Percentiles rank a stretch among this genome's conserved stretches.
Evolutionary conservation across 805 yeast genomes (phyloP).

Genomic region (Suhomyces sp.): DNA sequence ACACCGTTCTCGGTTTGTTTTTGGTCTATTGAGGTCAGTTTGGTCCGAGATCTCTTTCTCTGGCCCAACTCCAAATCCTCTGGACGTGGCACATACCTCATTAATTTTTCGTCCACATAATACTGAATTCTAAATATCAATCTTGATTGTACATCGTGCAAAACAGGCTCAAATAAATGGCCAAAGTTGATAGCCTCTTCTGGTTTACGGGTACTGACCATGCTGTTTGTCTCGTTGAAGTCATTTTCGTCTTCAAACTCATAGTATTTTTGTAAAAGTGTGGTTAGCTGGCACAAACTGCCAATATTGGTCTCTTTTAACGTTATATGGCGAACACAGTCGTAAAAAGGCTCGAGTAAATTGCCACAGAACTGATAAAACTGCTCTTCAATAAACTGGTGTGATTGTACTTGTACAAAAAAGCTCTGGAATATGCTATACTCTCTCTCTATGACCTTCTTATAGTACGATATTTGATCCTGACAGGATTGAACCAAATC

Average conservation of each 20-base stretch:
- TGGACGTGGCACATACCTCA: slow-evolving; percentile 61
- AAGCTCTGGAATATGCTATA: slow-evolving; percentile 53
- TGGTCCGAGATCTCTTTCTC: slow-evolving; percentile 9
- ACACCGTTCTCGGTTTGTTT: neutral
- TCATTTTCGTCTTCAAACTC: slow-evolving; percentile 49
- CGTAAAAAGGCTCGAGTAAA: slow-evolving; percentile 76
- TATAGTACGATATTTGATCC: slow-evolving; percentile 56
- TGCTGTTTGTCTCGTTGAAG: neutral
- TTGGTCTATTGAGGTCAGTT: neutral
- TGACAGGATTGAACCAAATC: slow-evolving; percentile 61
- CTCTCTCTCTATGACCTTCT: slow-evolving; percentile 61
- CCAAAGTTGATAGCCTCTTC: slow-evolving; percentile 45
- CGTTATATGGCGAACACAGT: slow-evolving; percentile 60
- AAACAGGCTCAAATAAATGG: slow-evolving; percentile 63
- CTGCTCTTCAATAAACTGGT: slow-evolving; percentile 17
- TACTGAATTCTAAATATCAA: slow-evolving; percentile 76
- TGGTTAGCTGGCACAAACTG: slow-evolving; percentile 70
- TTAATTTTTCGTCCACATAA: slow-evolving; percentile 65
- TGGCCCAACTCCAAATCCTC: slow-evolving; percentile 64
- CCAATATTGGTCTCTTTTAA: slow-evolving; percentile 68
- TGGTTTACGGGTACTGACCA: slow-evolving; percentile 9
- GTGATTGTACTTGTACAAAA: slow-evolving; percentile 29
- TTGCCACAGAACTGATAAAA: slow-evolving; percentile 59
- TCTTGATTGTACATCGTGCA: slow-evolving; percentile 76
- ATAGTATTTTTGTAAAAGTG: slow-evolving; percentile 63